These are phyloP conservation scores for Amanita phalloides DNA, from an alignment of 768 basidiomycete genomes.

Conservation along the genomic window DNA sequence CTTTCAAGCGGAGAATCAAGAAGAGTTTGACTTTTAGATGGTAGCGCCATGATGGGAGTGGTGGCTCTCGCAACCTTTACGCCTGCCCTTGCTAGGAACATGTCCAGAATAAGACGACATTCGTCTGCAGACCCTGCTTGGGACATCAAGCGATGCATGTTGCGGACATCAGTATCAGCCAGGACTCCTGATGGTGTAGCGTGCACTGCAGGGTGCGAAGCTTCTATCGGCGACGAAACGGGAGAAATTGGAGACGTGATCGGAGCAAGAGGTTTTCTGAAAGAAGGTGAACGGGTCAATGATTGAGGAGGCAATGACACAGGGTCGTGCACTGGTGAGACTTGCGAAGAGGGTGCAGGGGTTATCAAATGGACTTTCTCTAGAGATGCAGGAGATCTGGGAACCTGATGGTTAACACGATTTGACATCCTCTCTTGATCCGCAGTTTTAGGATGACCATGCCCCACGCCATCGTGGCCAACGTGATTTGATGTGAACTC, in stretches of 20 bases:
- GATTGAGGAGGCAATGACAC: background rate
- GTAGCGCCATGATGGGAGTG: conserved; percentile 23
- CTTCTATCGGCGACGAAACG: background rate
- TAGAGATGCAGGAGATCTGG: background rate
- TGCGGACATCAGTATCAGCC: conserved; percentile 37
- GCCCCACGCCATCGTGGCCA: background rate
- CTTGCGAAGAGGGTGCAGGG: background rate
- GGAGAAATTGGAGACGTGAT: background rate
- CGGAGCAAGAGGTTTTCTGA: conserved; percentile 12
- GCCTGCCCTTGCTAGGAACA: conserved; percentile 62
- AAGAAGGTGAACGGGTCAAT: conserved; percentile 2
- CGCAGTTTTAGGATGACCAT: background rate
- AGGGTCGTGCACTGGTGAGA: background rate
- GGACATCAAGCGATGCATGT: conserved; percentile 58
- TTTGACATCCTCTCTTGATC: background rate
- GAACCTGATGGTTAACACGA: background rate
- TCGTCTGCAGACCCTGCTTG: conserved; percentile 70
- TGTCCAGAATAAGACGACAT: conserved; percentile 76
- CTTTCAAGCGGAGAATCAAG: conserved; percentile 30
- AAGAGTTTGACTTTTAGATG: conserved; percentile 12
- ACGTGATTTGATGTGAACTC: background rate
- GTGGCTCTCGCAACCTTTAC: conserved; percentile 18
- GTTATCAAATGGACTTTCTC: conserved; percentile 1
- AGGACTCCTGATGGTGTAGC: conserved; percentile 19
- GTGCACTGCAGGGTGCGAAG: conserved; percentile 6